Base-by-base conservation (phyloP, 345 rosid species). In the Camelina sativa region DNA sequence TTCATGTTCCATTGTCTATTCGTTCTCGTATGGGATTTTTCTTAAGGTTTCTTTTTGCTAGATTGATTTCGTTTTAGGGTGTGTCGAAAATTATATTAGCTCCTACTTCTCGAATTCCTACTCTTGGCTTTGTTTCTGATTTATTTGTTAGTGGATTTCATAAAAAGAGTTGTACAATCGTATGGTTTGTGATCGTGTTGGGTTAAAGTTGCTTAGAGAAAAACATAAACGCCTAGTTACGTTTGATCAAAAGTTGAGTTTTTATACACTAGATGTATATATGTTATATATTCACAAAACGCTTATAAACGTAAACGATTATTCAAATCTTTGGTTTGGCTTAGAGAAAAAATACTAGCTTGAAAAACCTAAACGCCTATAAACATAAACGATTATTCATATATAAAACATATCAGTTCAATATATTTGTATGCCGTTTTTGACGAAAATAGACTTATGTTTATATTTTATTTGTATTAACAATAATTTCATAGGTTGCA, bases 401-500 rank as follows among this genome's bases (percentile, higher is more conserved):
- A 37, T 7, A 34, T 8, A 51, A 8, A 51, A 9, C 23, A 22
- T 51, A 51, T 37, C 35, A 52, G 8, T 12, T 66, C 35, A 46
- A 28, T 44, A 30, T 57, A 11, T 46, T 3, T 28, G 6, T 56
- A 8, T 34, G 22, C 22, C 23, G 1, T 61, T 61, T 19, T 20
- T 6, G 22, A 37, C 10, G 16, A 48, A 48, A 11, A 22, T 19
- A 11, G 5, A 56, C 34, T 25, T 47, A 30, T 32, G 9, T 58
- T 23, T 8, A 32, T 17, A 11, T 68, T 32, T 76, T 44, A 43
- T 35, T 19, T 76, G 59, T 54, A 12, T 23, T 35, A 12, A 38
- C 32, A 52, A 69, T 35, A 34, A 56, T 6, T 51, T 46, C 16
- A n/a, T 46, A 69, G 65, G 59, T 47, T 64, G 35, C 53, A 68